phyloP scores from a whole-genome alignment of 805 yeast genomes.

The Vanderwaltozyma polyspora region DNA sequence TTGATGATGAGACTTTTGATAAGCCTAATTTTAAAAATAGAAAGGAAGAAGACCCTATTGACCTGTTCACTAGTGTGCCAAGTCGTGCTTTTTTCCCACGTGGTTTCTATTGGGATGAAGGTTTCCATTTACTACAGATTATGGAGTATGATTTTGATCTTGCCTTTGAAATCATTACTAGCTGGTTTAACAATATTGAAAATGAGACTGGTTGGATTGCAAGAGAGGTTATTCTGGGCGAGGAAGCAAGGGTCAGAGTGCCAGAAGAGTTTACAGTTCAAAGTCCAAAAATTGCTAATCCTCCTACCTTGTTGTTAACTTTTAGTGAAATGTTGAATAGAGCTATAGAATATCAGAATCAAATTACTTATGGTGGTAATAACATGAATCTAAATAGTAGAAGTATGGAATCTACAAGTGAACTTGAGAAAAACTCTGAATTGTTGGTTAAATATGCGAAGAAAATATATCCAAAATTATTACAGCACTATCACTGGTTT shows the following conservation, averaged over 20 bases:
- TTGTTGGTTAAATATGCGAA: constrained; percentile 46
- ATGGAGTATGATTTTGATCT: constrained; percentile 75
- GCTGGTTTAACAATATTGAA: constrained; percentile 83
- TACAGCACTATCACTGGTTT: constrained; percentile 77
- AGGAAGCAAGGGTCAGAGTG: constrained; percentile 79
- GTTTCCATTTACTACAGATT: constrained; percentile 80
- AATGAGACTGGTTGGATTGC: constrained; percentile 89
- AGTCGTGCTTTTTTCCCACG: constrained; percentile 91
- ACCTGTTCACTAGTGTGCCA: constrained; percentile 75
- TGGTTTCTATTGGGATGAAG: constrained; percentile 98
- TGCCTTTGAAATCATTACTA: constrained; percentile 63
- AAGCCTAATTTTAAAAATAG: constrained; percentile 40
- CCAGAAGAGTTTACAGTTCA: constrained; percentile 78
- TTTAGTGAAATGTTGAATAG: constrained; percentile 46
- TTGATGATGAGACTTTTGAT: constrained; percentile 62
- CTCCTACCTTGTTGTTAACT: constrained; percentile 81
- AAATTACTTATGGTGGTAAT: constrained; percentile 10
- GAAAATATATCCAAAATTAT: constrained; percentile 63
- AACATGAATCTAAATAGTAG: constrained; percentile 8
- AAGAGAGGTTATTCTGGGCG: constrained; percentile 86
- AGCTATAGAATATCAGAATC: constrained; percentile 24
- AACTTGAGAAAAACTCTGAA: constrained; percentile 49
- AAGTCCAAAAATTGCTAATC: constrained; percentile 84
- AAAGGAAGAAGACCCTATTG: constrained; percentile 61
- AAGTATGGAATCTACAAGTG: constrained; percentile 32